Base-by-base conservation (phyloP, 2,329 filamentous ascomycete genomes). In the Fusarium metavorans region DNA sequence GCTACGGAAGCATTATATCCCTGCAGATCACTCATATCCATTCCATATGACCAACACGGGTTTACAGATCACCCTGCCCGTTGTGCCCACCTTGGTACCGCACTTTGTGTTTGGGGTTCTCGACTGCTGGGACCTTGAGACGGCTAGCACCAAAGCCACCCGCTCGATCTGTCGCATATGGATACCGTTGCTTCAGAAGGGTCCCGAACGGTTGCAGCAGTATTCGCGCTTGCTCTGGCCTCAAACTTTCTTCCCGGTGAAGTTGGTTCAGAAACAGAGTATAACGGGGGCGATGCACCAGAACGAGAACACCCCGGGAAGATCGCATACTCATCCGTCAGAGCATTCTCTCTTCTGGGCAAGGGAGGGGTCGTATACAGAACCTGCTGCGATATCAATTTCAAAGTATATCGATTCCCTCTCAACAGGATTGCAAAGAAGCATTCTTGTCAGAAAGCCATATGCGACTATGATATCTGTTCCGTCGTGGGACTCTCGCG, bases 301-400 rank as follows among this genome's bases (percentile, higher is more conserved):
- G 41, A 8, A 8, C 1, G 41, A 14, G 6, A 0, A 23, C n/a
- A 43, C 11, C 6, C 2, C n/a, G 11, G 1, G 6, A 8, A 3
- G 6, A 13, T 7, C 39, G 3, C 39, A 20, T 2, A 7, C 1
- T 4, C 10, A 13, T 7, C 6, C 3, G 3, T 43, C 10, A 13
- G 39, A 43, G 1, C 10, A 6, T 20, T 43, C n/a, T 20, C n/a
- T 43, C n/a, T 43, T 43, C 6, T 20, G 39, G 39, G n/a, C 6
- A 43, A 1, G 5, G 6, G 39, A 20, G 39, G 6, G 11, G 20
- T 43, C 39, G 13, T 43, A 43, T 43, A 2, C 1, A 20, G 20
- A 43, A 1, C 20, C n/a, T 14, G 0, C 6, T 1, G 41, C 41
- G 11, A 13, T 1, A 23, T 3, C n/a, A 2, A 14, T 23, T 8